These are phyloP conservation scores for Isatis tinctoria DNA, from an alignment of 345 rosid genomes.

Conservation along the genomic window DNA sequence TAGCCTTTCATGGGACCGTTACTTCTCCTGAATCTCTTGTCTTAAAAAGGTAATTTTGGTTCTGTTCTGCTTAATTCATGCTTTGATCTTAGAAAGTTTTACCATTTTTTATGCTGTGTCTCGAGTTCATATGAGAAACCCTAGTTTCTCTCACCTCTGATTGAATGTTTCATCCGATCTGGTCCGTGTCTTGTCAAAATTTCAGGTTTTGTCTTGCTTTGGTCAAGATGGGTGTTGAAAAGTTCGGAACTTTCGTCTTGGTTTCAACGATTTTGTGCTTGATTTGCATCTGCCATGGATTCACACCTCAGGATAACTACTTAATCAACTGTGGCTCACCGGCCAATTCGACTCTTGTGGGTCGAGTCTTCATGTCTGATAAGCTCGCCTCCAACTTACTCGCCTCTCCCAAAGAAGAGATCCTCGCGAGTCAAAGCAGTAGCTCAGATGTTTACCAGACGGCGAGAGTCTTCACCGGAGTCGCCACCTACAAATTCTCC, in stretches of 20 bases:
- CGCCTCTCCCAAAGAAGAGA: constrained; percentile 39
- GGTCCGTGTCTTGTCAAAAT: not conserved
- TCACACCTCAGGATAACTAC: constrained; percentile 67
- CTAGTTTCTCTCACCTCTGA: not conserved
- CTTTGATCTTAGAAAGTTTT: not conserved
- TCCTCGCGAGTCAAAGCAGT: constrained; percentile 38
- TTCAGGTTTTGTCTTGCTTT: not conserved
- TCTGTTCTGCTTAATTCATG: not conserved
- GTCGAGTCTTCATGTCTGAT: constrained; percentile 70
- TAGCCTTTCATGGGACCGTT: constrained; percentile 24
- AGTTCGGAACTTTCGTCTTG: constrained; percentile 27
- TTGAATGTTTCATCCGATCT: not conserved
- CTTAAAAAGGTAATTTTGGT: not conserved
- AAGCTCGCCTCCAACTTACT: constrained; percentile 52
- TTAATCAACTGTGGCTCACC: constrained; percentile 82
- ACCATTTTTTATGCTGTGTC: not conserved
- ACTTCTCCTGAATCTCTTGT: constrained; percentile 19
- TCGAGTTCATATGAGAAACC: not conserved
- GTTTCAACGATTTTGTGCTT: constrained; percentile 42
- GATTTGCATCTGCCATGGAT: constrained; percentile 49
- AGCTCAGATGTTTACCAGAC: constrained; percentile 56
- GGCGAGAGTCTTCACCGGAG: constrained; percentile 59
- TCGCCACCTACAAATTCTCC: constrained; percentile 61
- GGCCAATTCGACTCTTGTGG: constrained; percentile 43
- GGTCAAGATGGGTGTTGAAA: constrained; percentile 40